A percentile compares a stretch with the other conserved stretches of the same genome.
phyloP scores from a whole-genome alignment of 2,329 filamentous ascomycete species.

The Cladosporium cucumerinum region DNA sequence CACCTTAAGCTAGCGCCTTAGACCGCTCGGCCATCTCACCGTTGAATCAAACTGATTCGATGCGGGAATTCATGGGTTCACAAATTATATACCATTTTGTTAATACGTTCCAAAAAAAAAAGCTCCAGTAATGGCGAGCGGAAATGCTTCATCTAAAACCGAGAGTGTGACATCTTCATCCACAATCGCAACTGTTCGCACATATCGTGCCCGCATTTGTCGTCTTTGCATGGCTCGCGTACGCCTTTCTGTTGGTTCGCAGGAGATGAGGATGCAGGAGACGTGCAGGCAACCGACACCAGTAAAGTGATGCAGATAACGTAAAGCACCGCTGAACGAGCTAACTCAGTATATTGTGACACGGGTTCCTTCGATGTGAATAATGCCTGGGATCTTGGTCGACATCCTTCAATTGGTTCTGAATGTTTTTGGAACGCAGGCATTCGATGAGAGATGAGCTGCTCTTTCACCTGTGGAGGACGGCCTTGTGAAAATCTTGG shows the following conservation, averaged over 20 bases:
- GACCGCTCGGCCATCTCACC: conserved; percentile 22
- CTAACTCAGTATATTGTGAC: not conserved
- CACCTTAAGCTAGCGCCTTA: conserved; percentile 30
- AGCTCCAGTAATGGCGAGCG: too few species aligned
- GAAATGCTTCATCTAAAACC: too few species aligned
- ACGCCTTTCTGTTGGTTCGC: not conserved
- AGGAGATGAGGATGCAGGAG: too few species aligned
- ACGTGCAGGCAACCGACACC: not conserved
- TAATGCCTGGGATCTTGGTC: not conserved
- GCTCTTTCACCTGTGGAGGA: too few species aligned
- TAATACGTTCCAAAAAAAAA: too few species aligned
- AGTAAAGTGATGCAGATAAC: not conserved
- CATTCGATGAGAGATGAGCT: not conserved
- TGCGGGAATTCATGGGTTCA: not conserved
- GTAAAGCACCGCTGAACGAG: not conserved
- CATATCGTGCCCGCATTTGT: conserved; percentile 21
- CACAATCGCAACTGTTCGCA: not conserved
- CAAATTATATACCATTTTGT: too few species aligned
- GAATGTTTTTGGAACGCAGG: not conserved
- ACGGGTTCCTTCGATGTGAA: not conserved
- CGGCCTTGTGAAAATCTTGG: too few species aligned
- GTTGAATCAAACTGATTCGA: not conserved
- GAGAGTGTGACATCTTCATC: too few species aligned
- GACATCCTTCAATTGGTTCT: not conserved
- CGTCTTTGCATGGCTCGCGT: conserved; percentile 21